A percentile compares a stretch with the other conserved stretches of the same genome.
Conservation (phyloP, 148 eudicot species). For the Arctostaphylos glauca region DNA sequence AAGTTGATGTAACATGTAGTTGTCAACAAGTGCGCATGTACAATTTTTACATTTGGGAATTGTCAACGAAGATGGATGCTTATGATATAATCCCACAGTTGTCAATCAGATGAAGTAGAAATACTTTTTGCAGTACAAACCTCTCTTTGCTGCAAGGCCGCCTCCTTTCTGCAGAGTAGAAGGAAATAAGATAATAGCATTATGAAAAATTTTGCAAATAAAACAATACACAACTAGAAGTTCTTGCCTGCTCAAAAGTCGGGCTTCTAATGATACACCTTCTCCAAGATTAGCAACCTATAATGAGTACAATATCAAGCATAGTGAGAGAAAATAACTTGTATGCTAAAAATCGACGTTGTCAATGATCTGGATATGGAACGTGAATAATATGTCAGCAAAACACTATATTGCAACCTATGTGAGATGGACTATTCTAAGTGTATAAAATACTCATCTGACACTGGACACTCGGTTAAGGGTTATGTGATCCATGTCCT, state of each 20-base stretch:
- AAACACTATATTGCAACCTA: constrained; percentile 4
- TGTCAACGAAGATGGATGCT: constrained; percentile 6
- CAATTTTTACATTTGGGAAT: too few species aligned
- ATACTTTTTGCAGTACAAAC: constrained; percentile 28
- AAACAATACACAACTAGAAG: background rate
- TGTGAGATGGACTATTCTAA: background rate
- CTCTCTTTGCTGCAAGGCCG: constrained; percentile 91
- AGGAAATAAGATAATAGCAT: constrained; percentile 23
- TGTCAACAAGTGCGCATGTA: too few species aligned
- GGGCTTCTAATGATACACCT: constrained; percentile 89
- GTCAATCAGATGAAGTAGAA: constrained; percentile 1
- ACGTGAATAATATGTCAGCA: background rate
- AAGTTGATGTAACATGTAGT: background rate
- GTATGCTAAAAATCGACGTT: background rate
- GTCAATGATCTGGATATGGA: background rate
- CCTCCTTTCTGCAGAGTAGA: constrained; percentile 65
- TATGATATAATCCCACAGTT: background rate
- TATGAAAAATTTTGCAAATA: constrained; percentile 12
- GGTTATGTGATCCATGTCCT: too few species aligned
- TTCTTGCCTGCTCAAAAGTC: constrained; percentile 80
- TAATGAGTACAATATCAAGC: background rate
- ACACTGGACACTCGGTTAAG: too few species aligned
- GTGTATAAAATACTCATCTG: too few species aligned
- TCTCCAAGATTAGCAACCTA: constrained; percentile 89
- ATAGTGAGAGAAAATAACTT: background rate